phyloP scores from a whole-genome alignment of 2,329 filamentous ascomycete species.

The Xylaria sp. region DNA sequence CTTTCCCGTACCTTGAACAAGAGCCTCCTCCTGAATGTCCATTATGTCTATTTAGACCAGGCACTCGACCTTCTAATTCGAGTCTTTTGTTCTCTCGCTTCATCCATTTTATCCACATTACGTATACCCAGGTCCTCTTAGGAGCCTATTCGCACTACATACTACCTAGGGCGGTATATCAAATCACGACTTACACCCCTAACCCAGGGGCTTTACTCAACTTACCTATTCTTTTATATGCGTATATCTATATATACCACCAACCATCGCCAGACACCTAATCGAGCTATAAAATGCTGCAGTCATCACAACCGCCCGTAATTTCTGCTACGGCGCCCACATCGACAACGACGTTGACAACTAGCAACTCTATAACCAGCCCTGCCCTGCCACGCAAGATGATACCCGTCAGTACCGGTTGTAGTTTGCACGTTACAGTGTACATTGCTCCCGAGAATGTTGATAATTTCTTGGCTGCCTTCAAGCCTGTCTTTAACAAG shows the following conservation, averaged over 20 bases:
- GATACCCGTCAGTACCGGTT: slow-evolving; percentile 32
- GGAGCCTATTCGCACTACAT: not conserved
- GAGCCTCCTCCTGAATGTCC: slow-evolving; percentile 21
- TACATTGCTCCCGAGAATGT: slow-evolving; percentile 45
- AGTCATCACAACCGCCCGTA: slow-evolving; percentile 34
- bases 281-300: slow-evolving; percentile 32
- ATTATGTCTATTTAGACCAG: slow-evolving; percentile 22
- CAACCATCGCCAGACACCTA: not conserved
- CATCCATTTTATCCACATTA: slow-evolving; percentile 7
- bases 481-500: slow-evolving; percentile 55
- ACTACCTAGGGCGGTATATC: not conserved
- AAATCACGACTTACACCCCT: not conserved
- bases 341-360: slow-evolving; percentile 24
- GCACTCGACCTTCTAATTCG: not conserved
- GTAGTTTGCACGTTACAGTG: slow-evolving; percentile 47
- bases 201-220: not conserved
- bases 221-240: not conserved
- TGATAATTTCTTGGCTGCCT: slow-evolving; percentile 44
- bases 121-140: not conserved
- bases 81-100: not conserved
- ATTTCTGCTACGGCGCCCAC: slow-evolving; percentile 21
- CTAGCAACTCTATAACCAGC: slow-evolving; percentile 16
- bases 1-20: slow-evolving; percentile 13
- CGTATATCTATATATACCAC: not conserved
- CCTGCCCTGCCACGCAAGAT: slow-evolving; percentile 33